Conservation (phyloP, 768 basidiomycete genomes). For the Pisolithus microcarpus region DNA sequence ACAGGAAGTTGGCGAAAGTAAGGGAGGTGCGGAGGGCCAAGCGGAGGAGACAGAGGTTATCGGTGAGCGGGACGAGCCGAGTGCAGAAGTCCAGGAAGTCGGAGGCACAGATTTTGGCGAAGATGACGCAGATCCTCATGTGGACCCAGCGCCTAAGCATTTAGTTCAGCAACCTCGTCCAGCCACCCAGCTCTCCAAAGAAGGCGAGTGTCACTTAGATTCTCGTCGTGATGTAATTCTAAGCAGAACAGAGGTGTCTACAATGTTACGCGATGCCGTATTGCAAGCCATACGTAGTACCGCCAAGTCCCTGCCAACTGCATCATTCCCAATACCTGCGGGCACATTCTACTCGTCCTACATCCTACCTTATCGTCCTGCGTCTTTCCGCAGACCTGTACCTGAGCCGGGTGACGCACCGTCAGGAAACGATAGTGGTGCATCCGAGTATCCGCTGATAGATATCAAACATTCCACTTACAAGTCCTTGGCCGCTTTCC, state of each 20-base stretch:
- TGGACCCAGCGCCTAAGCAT: slow-evolving; percentile 4
- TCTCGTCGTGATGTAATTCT: neutral
- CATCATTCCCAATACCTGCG: slow-evolving; percentile 67
- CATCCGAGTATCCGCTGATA: slow-evolving; percentile 37
- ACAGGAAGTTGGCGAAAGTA: slow-evolving; percentile 6
- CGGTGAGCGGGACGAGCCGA: slow-evolving; percentile 2
- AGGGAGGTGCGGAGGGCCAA: slow-evolving; percentile 7
- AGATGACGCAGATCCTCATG: slow-evolving; percentile 5
- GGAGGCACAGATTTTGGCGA: slow-evolving; percentile 11
- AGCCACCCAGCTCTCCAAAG: slow-evolving; percentile 17
- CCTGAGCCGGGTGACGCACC: slow-evolving; percentile 1
- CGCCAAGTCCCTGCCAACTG: slow-evolving; percentile 39
- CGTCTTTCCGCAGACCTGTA: slow-evolving; percentile 31
- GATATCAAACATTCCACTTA: slow-evolving; percentile 73
- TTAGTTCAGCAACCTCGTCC: slow-evolving; percentile 7
- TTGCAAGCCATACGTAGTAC: slow-evolving; percentile 57
- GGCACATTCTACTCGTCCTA: slow-evolving; percentile 70
- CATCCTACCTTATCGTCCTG: slow-evolving; percentile 75
- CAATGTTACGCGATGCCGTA: slow-evolving; percentile 53
- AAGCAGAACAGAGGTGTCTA: slow-evolving; percentile 19
- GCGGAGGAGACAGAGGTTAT: slow-evolving; percentile 4
- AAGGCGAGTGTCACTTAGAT: slow-evolving; percentile 16
- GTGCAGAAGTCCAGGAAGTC: slow-evolving; percentile 6
- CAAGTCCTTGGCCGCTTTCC: slow-evolving; percentile 77
- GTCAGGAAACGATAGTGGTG: slow-evolving; percentile 9